phyloP scores from a whole-genome alignment of 2,329 filamentous ascomycete species.

The Aspergillus bombycis region DNA sequence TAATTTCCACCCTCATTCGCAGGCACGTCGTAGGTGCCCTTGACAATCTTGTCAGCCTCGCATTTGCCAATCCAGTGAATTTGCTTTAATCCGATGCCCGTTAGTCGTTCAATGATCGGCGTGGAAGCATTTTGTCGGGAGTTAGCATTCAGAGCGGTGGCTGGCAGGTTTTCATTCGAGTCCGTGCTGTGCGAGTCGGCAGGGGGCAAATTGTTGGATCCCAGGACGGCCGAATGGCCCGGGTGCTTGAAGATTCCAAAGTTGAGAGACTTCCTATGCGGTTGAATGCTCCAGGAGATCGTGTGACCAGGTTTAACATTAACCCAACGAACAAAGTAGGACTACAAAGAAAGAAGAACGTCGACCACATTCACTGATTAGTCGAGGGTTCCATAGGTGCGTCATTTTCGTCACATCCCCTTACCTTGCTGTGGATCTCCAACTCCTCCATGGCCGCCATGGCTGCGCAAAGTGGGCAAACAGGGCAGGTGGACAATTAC shows the following conservation, averaged over 20 bases:
- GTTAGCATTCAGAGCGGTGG: constrained; percentile 26
- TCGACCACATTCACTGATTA: constrained; percentile 19
- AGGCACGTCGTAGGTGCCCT: constrained; percentile 82
- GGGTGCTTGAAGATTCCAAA: constrained; percentile 98
- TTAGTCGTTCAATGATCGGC: constrained; percentile 68
- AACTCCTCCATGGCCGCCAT: constrained; percentile 98
- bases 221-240: constrained; percentile 63
- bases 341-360: constrained; percentile 58
- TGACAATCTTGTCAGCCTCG: constrained; percentile 92
- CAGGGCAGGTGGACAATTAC: constrained; percentile 6
- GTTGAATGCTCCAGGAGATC: constrained; percentile 96
- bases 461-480: constrained; percentile 21
- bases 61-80: constrained; percentile 88
- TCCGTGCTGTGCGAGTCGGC: constrained; percentile 47
- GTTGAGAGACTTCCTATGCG: constrained; percentile 97
- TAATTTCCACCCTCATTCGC: constrained; percentile 84
- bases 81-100: constrained; percentile 63
- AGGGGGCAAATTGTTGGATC: constrained; percentile 45
- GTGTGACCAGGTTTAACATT: constrained; percentile 87
- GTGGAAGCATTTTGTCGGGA: constrained; percentile 70
- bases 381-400: constrained; percentile 13
- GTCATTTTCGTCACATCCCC: constrained; percentile 23
- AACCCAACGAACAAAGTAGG: constrained; percentile 97
- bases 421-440: constrained; percentile 95
- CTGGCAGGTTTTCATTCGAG: constrained; percentile 39